These are phyloP conservation scores for Eutypella sp. DNA, from an alignment of 2,329 filamentous ascomycete genomes.

Conservation along the genomic window DNA sequence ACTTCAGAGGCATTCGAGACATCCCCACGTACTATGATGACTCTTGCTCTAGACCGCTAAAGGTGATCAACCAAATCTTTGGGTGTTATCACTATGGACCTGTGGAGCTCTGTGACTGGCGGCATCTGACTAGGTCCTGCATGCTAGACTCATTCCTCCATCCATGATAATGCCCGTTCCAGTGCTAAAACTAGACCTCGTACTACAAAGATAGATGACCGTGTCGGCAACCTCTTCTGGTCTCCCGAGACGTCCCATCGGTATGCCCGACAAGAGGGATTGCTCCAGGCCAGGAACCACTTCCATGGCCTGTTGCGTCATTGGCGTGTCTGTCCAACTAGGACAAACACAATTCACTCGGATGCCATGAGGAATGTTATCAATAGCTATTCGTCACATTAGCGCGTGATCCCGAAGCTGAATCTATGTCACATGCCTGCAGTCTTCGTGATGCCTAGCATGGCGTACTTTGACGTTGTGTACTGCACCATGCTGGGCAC, in stretches of 20 bases:
- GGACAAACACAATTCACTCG: conserved; percentile 11
- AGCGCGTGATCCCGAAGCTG: not conserved
- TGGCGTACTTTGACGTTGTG: conserved; percentile 7
- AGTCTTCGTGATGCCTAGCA: conserved; percentile 7
- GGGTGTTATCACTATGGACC: no score
- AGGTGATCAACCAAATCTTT: no score
- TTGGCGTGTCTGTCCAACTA: conserved; percentile 6
- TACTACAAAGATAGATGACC: conserved; percentile 5
- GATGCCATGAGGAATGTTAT: conserved; percentile 2
- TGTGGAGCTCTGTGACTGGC: no score
- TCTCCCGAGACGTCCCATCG: conserved; percentile 8
- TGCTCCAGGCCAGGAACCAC: not conserved
- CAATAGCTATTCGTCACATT: conserved; percentile 2
- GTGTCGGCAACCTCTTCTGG: conserved; percentile 6
- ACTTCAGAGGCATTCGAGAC: not conserved
- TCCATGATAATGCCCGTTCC: conserved; percentile 2
- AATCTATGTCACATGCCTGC: conserved; percentile 5
- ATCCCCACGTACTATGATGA: conserved; percentile 1
- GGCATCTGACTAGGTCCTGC: no score
- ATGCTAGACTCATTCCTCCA: conserved; percentile 4
- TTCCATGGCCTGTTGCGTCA: not conserved
- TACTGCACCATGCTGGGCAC: conserved; percentile 5
- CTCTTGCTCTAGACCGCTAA: no score
- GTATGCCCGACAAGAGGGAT: conserved; percentile 1
- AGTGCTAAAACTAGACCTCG: conserved; percentile 7